Percentiles rank a stretch among this genome's conserved stretches.
Conservation (phyloP, 805 yeast genomes). For the Yamadazyma olivae region DNA sequence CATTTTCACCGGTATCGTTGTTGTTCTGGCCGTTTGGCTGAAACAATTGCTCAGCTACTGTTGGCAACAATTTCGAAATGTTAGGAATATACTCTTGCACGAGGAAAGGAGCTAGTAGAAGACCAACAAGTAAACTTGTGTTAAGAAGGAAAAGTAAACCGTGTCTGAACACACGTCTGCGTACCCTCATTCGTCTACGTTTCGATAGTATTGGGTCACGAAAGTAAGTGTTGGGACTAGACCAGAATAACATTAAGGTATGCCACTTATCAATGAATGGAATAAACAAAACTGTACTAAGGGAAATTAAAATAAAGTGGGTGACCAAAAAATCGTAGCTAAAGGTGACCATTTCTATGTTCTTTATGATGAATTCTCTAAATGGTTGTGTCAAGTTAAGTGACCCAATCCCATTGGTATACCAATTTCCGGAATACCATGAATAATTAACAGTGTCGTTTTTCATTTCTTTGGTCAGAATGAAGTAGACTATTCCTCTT, state of each 20-base stretch:
- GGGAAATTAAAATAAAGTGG: slow-evolving; percentile 35
- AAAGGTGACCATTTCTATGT: slow-evolving; percentile 43
- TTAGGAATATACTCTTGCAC: background rate
- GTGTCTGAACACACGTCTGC: slow-evolving; percentile 38
- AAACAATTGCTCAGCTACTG: slow-evolving; percentile 25
- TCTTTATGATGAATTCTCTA: slow-evolving; percentile 45
- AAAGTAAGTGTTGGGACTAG: slow-evolving; percentile 35
- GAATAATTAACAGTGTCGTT: slow-evolving; percentile 41
- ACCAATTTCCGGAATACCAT: slow-evolving; percentile 58
- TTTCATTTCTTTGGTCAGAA: slow-evolving; percentile 41
- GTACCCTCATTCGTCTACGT: slow-evolving; percentile 31
- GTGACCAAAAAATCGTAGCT: slow-evolving; percentile 48
- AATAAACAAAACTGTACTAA: slow-evolving; percentile 40
- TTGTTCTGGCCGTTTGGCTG: slow-evolving; percentile 62
- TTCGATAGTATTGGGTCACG: slow-evolving; percentile 37
- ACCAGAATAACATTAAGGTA: slow-evolving; percentile 49
- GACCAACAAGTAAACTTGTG: background rate
- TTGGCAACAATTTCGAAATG: slow-evolving; percentile 9
- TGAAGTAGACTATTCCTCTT: slow-evolving; percentile 21
- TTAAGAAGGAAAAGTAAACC: slow-evolving; percentile 11
- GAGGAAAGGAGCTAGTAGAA: background rate
- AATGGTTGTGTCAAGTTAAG: slow-evolving; percentile 40
- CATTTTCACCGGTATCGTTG: slow-evolving; percentile 61
- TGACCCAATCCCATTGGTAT: slow-evolving; percentile 34
- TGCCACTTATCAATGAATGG: slow-evolving; percentile 51